phyloP scores from a whole-genome alignment of 441 rosid genomes.

The Pelargonium myrrhifolium region DNA sequence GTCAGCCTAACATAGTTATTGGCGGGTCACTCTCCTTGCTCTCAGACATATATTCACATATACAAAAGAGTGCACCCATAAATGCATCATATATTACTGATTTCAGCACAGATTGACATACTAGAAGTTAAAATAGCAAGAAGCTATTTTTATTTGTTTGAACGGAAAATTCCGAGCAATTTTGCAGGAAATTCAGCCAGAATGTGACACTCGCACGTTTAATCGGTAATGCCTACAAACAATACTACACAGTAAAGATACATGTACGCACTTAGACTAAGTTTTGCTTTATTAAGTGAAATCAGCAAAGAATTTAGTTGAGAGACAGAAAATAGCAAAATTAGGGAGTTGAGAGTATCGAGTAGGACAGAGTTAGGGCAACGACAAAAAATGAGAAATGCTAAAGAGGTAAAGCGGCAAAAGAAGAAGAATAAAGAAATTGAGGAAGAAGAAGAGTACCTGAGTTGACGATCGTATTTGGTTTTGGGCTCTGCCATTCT shows the following conservation, averaged over 20 bases:
- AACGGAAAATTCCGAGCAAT: background rate
- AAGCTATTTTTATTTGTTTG: background rate
- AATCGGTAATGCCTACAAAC: no score
- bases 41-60: background rate
- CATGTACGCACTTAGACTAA: no score
- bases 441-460: slow-evolving; percentile 30
- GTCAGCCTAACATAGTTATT: no score
- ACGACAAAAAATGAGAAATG: background rate
- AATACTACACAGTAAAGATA: background rate
- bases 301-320: background rate
- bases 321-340: background rate
- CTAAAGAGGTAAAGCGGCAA: background rate
- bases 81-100: background rate
- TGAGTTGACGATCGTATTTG: slow-evolving; percentile 95
- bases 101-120: background rate
- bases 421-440: background rate
- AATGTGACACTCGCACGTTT: no score
- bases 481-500: slow-evolving; percentile 71
- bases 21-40: no score
- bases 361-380: background rate
- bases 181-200: background rate
- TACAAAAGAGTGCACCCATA: background rate
- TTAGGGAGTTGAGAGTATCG: background rate
- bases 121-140: background rate
- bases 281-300: no score